Percentiles rank a stretch among this genome's conserved stretches.
These are phyloP conservation scores for Rubroshorea leprosula DNA, from an alignment of 345 rosid species.

Conservation along the genomic window DNA sequence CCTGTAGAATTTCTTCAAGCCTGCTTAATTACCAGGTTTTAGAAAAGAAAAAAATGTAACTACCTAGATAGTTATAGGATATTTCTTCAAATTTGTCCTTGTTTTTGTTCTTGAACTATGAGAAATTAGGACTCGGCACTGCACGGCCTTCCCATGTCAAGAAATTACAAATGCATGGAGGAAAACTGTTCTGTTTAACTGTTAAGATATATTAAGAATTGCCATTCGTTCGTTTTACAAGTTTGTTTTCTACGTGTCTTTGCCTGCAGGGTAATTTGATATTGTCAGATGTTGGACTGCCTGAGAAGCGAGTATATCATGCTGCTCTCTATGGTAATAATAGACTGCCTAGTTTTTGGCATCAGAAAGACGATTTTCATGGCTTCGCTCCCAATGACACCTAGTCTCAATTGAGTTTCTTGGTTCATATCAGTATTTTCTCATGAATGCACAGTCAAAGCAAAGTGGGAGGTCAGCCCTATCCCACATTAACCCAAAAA, in stretches of 20 bases:
- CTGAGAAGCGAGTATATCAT: constrained; percentile 94
- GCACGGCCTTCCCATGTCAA: not conserved
- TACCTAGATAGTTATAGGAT: constrained; percentile 2
- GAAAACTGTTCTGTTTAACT: not conserved
- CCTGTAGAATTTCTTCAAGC: not conserved
- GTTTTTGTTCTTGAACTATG: not conserved
- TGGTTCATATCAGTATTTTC: constrained; percentile 26
- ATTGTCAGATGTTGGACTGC: constrained; percentile 78
- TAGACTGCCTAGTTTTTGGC: constrained; percentile 93
- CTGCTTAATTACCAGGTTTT: not conserved
- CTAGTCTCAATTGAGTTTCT: constrained; percentile 33
- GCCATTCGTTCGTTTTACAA: not conserved
- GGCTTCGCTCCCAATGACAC: constrained; percentile 47
- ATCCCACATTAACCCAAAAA: constrained; percentile 10
- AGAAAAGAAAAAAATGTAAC: not conserved
- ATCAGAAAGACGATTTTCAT: constrained; percentile 83
- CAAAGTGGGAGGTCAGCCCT: constrained; percentile 11
- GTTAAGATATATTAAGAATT: not conserved
- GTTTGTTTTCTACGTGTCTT: constrained; percentile 8
- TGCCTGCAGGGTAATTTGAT: constrained; percentile 72
- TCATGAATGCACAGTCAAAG: constrained; percentile 25
- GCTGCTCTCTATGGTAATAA: constrained; percentile 99
- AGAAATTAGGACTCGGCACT: not conserved
- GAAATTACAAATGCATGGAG: not conserved
- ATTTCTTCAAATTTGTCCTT: not conserved